phyloP scores from a whole-genome alignment of 805 yeast genomes.

The Ogataea nitratoaversa region DNA sequence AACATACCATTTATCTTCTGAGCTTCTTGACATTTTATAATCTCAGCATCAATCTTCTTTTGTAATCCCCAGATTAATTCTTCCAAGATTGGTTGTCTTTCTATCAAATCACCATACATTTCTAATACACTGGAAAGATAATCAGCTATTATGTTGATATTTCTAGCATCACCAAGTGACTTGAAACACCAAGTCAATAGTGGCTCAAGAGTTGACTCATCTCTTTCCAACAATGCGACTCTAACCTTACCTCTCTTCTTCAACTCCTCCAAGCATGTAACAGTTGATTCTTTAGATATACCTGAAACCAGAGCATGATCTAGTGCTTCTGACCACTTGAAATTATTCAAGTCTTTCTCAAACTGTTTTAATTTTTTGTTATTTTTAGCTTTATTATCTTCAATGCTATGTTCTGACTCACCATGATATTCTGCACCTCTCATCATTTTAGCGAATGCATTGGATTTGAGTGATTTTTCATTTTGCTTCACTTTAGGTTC shows the following conservation, averaged over 20 bases:
- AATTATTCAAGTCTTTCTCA: conserved; percentile 80
- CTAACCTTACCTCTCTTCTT: conserved; percentile 85
- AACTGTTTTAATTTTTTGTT: conserved; percentile 69
- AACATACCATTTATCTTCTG: conserved; percentile 91
- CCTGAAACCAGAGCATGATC: conserved; percentile 83
- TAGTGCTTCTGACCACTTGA: conserved; percentile 90
- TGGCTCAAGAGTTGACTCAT: conserved; percentile 78
- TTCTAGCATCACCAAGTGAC: conserved; percentile 74
- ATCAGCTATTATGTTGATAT: conserved; percentile 59
- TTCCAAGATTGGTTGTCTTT: conserved; percentile 70
- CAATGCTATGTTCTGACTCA: conserved; percentile 72
- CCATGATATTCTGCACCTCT: conserved; percentile 90
- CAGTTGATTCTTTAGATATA: conserved; percentile 70
- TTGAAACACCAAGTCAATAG: conserved; percentile 77
- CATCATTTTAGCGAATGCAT: conserved; percentile 75
- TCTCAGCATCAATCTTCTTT: conserved; percentile 61
- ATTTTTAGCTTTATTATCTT: conserved; percentile 49
- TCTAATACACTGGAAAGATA: conserved; percentile 65
- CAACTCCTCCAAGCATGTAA: conserved; percentile 81
- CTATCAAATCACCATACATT: conserved; percentile 71
- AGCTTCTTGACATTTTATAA: conserved; percentile 79
- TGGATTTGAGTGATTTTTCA: conserved; percentile 45
- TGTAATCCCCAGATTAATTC: conserved; percentile 61
- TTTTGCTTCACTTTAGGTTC: conserved; percentile 53
- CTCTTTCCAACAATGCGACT: conserved; percentile 75